Evolutionary conservation across 2,329 filamentous ascomycete genomes (phyloP), one percentile per base, ranked within the genome.

Genomic region (Hypoxylon rubiginosum): DNA sequence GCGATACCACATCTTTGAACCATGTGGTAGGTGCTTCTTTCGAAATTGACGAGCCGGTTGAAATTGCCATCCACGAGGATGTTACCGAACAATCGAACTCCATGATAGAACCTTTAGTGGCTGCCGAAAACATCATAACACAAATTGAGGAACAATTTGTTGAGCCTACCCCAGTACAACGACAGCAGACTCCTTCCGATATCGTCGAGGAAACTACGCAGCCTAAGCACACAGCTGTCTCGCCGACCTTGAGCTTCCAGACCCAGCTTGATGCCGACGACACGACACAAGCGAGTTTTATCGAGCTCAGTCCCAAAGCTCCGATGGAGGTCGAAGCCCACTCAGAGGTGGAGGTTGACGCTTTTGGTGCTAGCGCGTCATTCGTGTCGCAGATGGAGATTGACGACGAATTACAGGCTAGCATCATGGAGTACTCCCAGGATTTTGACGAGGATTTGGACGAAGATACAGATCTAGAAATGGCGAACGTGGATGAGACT

Each of bases 401-500:
- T 32, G 74, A 75, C 50, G 73, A 76, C 5, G 74, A 75, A 63
- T 64, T 76, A 4, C 74, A 76, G 52, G 74, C 74, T 50, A 75
- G 74, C 41, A 74, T 75, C 48, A 46, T 73, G 45, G 72, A 72
- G 58, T 21, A 67, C 50, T 72, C 68, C 1, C 64, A 67, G 17
- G 26, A 68, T 1, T 68, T 68, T 11, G 60, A 66, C 5, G 55
- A 67, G 17, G 26, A 68, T 1, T 68, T 68, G 11, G 60, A 66
- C 5, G 55, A 57, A 5, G 39, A 52, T 30, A 26, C 21, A n/a
- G 36, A 61, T 50, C 17, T 13, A 10, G 46, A 55, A n/a, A 34
- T 11, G 7, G 6, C 17, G 26, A 30, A 51, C 3, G 58, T 63
- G 26, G 17, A 26, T 19, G 60, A 54, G 21, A 54, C 45, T 51